Percentiles rank a stretch among this genome's conserved stretches.
Evolutionary conservation across 352 stramenopile species (phyloP).

Genomic region (Phytophthora rubi): DNA sequence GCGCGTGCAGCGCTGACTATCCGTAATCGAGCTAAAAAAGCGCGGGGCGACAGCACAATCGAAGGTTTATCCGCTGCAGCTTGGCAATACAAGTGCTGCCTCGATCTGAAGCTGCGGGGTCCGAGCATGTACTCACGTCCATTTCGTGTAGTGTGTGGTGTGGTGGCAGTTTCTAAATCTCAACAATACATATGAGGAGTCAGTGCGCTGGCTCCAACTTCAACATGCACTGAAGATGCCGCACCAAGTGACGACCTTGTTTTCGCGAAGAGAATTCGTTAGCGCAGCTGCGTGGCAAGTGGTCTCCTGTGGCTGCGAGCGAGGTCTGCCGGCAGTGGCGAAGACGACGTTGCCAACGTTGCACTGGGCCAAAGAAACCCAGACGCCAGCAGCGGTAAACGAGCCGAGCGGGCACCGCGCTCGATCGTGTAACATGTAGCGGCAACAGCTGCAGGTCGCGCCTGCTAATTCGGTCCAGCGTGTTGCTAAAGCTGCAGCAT

Average conservation of each 20-base stretch:
- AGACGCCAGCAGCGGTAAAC: slow-evolving; percentile 11
- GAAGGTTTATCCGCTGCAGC: no score
- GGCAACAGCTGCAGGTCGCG: slow-evolving; percentile 6
- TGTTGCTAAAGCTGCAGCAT: slow-evolving; percentile 11
- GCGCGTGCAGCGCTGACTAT: slow-evolving; percentile 1
- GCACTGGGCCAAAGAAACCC: neutral
- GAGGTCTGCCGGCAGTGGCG: neutral
- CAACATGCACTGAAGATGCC: slow-evolving; percentile 17
- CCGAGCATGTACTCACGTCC: no score
- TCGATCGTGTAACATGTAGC: slow-evolving; percentile 8
- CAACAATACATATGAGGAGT: no score
- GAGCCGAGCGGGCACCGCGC: slow-evolving; percentile 6
- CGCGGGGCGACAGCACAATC: no score
- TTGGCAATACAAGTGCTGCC: neutral
- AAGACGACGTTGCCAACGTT: neutral
- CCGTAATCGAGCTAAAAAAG: slow-evolving; percentile 6
- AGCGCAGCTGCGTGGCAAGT: neutral
- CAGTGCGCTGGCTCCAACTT: slow-evolving; percentile 26
- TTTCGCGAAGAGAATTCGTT: slow-evolving; percentile 7
- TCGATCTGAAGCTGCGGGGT: no score
- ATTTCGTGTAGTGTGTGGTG: no score
- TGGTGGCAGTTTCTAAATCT: no score
- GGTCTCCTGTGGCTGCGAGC: neutral
- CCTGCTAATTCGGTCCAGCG: slow-evolving; percentile 36
- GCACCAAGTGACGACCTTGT: no score